These are phyloP conservation scores for Penicillium sp. DNA, from an alignment of 2,329 filamentous ascomycete genomes.

Conservation along the genomic window DNA sequence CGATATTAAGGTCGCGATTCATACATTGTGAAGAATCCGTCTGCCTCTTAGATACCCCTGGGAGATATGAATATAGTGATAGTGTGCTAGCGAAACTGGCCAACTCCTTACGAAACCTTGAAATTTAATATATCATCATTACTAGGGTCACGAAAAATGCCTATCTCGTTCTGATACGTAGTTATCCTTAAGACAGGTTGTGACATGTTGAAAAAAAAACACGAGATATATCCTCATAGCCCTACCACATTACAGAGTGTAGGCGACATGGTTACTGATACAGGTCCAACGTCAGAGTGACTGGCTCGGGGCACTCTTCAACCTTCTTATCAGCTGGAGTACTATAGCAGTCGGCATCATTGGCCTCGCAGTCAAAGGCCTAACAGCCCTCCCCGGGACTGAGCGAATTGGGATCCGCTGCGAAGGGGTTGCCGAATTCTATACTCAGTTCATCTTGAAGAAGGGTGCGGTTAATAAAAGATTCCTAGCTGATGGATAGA, in stretches of 20 bases:
- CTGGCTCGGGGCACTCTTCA: constrained; percentile 25
- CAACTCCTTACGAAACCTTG: too few species aligned
- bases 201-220: constrained; percentile 2
- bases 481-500: constrained; percentile 2
- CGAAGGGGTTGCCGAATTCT: constrained; percentile 27
- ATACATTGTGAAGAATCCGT: too few species aligned
- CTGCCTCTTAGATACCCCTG: too few species aligned
- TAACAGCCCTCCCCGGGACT: constrained; percentile 25
- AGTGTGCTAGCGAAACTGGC: too few species aligned
- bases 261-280: constrained; percentile 18
- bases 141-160: not conserved
- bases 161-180: not conserved
- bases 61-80: too few species aligned
- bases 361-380: constrained; percentile 25
- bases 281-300: constrained; percentile 20
- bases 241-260: constrained; percentile 4
- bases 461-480: constrained; percentile 8
- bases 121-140: too few species aligned
- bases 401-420: constrained; percentile 22
- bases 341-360: constrained; percentile 26
- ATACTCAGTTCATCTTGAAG: constrained; percentile 24
- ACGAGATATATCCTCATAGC: constrained; percentile 4
- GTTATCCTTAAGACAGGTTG: not conserved
- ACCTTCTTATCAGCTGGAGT: constrained; percentile 26
- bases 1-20: too few species aligned